phyloP scores from a whole-genome alignment of 78 protist genomes.

The Anaeramoeba flamelloides region DNA sequence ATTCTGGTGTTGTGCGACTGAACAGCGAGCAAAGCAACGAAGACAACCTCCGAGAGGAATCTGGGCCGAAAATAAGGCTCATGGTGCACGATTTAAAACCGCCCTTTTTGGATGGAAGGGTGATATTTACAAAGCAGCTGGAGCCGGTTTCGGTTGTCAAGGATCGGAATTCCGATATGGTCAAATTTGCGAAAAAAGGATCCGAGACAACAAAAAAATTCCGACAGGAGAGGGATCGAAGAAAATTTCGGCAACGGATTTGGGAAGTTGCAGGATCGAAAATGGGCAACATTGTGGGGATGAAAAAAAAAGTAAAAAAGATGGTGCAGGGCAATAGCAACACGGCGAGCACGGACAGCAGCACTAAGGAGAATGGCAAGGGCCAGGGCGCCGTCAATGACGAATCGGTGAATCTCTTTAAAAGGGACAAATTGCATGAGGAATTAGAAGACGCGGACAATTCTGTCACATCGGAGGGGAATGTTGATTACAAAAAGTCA shows the following conservation, averaged over 20 bases:
- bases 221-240: constrained; percentile 36
- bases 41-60: constrained; percentile 1
- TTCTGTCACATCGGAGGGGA: constrained; percentile 7
- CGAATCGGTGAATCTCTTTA: too few relatives aligned
- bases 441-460: too few relatives aligned
- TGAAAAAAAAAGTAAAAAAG: constrained; percentile 8
- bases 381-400: too few relatives aligned
- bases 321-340: background rate
- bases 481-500: constrained; percentile 18
- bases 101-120: constrained; percentile 75
- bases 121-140: constrained; percentile 33
- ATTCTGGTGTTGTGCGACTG: background rate
- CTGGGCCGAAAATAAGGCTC: constrained; percentile 8
- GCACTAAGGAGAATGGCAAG: background rate
- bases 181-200: constrained; percentile 57
- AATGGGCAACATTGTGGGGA: constrained; percentile 50
- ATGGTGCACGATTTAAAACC: constrained; percentile 64
- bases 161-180: constrained; percentile 80
- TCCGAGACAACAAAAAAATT: constrained; percentile 21
- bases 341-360: background rate
- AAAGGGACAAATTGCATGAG: too few relatives aligned
- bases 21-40: background rate
- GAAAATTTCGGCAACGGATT: background rate
- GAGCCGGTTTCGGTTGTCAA: constrained; percentile 53
- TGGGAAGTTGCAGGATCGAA: constrained; percentile 46